Evolutionary conservation across 768 basidiomycete species (phyloP), one percentile per base, ranked within the genome.

Genomic region (Lentinus tigrinus): DNA sequence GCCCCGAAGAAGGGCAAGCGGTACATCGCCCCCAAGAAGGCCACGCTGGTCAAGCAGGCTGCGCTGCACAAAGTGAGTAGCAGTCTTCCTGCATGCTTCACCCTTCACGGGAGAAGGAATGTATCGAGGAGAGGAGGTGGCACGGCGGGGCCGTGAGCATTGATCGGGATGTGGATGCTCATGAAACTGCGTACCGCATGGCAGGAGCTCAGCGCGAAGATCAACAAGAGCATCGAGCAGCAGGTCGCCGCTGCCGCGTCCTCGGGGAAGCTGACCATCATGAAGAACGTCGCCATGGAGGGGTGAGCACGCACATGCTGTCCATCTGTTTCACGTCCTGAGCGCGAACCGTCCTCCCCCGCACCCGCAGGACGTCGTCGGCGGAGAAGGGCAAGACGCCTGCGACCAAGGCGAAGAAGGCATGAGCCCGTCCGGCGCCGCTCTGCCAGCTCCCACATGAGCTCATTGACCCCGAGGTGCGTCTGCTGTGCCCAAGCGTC

Each of bases 211-310:
- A 89, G 89, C 58, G 89, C 93, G 51, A 95, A 94, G 75, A 95
- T 97, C 69, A 93, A 91, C 71, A 87, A 85, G 71, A 91, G 90
- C 21, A 95, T 98, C 66, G 95, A 98, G 71, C 80, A 82, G 54
- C 94, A 95, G 73, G 93, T 95, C 85, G 90, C 93, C 13, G 77
- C 85, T 48, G 93, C 93, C 7, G 95, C 95, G 3, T 93, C 91
- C 4, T 78, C 86, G 42, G 95, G 95, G 38, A 93, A 92, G 71
- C 78, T 98, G 60, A 92, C 92, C 27, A 94, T 98, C 70, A 93
- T 98, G 93, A 91, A 90, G 75, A 83, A 87, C 60, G 72, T 75
- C 14, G 77, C 72, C 19, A 69, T 77, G 38, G 80, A 83, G 58
- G 67, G 68, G 73, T 75, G 58, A 24, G 72, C 63, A 7, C 16